Evolutionary conservation across 2,329 filamentous ascomycete species (phyloP).

Genomic region (Penicillium vulpinum): DNA sequence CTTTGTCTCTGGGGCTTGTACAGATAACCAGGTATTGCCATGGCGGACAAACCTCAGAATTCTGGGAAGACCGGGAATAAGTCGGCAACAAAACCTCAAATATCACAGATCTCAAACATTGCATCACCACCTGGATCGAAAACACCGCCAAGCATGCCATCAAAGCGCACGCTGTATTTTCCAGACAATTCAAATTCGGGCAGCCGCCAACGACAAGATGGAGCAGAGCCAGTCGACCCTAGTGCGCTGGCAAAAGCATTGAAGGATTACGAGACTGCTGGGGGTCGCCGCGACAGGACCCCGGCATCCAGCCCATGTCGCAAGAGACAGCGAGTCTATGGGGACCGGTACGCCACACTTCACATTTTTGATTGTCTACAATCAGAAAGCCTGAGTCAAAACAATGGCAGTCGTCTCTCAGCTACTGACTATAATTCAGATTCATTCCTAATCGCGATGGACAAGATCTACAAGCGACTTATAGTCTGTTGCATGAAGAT

Average conservation of each 20-base stretch:
- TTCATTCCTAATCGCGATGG: constrained; percentile 95
- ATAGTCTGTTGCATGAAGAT: constrained; percentile 87
- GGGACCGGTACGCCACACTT: constrained; percentile 55
- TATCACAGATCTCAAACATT: constrained; percentile 34
- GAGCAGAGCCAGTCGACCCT: constrained; percentile 59
- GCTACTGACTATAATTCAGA: constrained; percentile 48
- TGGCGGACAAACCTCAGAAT: constrained; percentile 23
- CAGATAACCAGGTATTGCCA: constrained; percentile 17
- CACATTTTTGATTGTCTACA: neutral
- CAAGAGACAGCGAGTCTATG: constrained; percentile 68
- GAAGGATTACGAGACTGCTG: constrained; percentile 61
- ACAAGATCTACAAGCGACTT: constrained; percentile 90
- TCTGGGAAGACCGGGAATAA: constrained; percentile 20
- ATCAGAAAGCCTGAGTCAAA: neutral
- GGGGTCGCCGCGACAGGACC: constrained; percentile 60
- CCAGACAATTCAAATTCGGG: constrained; percentile 29
- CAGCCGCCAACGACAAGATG: constrained; percentile 30
- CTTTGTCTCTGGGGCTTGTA: constrained; percentile 11
- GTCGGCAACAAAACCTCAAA: constrained; percentile 16
- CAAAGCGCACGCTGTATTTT: constrained; percentile 48
- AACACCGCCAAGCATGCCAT: constrained; percentile 58
- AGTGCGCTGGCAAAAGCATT: constrained; percentile 61
- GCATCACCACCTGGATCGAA: constrained; percentile 58
- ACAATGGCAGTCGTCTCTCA: neutral
- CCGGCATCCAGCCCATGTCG: constrained; percentile 66